phyloP scores from a whole-genome alignment of 805 yeast genomes.

The Dipodascus geniculatus region DNA sequence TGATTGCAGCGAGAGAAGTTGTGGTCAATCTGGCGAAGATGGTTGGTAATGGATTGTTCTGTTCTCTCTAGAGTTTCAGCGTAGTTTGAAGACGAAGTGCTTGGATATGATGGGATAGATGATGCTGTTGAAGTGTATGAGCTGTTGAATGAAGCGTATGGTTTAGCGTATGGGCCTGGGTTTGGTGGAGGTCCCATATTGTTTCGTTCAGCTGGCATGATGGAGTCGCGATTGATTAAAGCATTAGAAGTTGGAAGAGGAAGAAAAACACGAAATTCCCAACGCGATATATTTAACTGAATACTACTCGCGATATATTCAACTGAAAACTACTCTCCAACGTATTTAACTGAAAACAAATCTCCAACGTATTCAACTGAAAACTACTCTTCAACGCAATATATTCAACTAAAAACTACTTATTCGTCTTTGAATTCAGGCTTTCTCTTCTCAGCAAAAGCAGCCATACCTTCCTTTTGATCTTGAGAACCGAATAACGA shows the following conservation, averaged over 20 bases:
- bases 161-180: not conserved
- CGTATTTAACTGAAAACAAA: too few relatives aligned
- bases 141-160: not conserved
- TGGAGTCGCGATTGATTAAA: too few relatives aligned
- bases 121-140: not conserved
- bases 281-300: too few relatives aligned
- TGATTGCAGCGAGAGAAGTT: conserved; percentile 59
- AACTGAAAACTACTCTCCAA: too few relatives aligned
- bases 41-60: conserved; percentile 69
- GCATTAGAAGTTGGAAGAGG: too few relatives aligned
- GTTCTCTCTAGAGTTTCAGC: conserved; percentile 44
- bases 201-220: not conserved
- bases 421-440: not conserved
- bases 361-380: too few relatives aligned
- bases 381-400: too few relatives aligned
- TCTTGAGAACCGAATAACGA: conserved; percentile 35
- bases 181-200: not conserved
- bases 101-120: not conserved
- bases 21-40: conserved; percentile 68
- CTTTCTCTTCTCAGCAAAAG: conserved; percentile 32
- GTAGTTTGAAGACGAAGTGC: conserved; percentile 8
- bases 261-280: too few relatives aligned
- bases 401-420: not conserved
- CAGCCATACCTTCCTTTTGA: conserved; percentile 40
- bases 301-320: too few relatives aligned